Base-by-base conservation (phyloP, 2,329 filamentous ascomycete species). In the Cercospora sp. region DNA sequence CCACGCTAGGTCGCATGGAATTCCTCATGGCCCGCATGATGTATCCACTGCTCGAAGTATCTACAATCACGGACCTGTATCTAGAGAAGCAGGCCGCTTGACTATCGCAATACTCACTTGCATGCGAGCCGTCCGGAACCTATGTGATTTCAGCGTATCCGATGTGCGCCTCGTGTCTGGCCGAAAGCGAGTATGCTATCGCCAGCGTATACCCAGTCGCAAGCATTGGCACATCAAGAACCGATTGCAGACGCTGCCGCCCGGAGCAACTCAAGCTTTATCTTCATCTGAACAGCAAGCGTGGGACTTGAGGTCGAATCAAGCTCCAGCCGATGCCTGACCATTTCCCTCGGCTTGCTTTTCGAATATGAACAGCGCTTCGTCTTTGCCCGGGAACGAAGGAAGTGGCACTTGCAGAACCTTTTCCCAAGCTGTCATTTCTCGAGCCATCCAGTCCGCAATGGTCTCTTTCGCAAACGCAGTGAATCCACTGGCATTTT, bases 371-470 rank as follows among this genome's bases (percentile, higher is more conserved):
- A 89, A 93, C 65, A 93, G 75, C 0, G 88, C 90, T 79, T 93
- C 90, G 73, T 93, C 91, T 78, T 93, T 93, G 30, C 89, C 90
- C 2, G 90, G 87, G 79, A 93, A 93, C 77, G 89, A 91, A 23
- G 90, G 90, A 75, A 93, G 77, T 3, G 90, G 85, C 69, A 92
- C 83, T 80, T 90, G 88, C 13, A 87, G 83, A 2, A 86, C 82
- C 77, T 86, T 85, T 60, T 84, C 82, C 85, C 88, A 93, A 28
- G 75, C 77, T 72, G 72, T 69, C 74, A 87, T 84, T 75, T 89
- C 85, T 59, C 77, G 80, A 68, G 79, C 84, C 80, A 92, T 88
- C 81, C 88, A 93, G 74, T 89, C 84, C 73, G 89, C 89, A 77
- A 91, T 87, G 26, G 85, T 88, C 78, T 85, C 80, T 71, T 85